A percentile compares a stretch with the other conserved stretches of the same genome.
phyloP scores from a whole-genome alignment of 2,329 filamentous ascomycete species.

The Fusarium ramigenum region DNA sequence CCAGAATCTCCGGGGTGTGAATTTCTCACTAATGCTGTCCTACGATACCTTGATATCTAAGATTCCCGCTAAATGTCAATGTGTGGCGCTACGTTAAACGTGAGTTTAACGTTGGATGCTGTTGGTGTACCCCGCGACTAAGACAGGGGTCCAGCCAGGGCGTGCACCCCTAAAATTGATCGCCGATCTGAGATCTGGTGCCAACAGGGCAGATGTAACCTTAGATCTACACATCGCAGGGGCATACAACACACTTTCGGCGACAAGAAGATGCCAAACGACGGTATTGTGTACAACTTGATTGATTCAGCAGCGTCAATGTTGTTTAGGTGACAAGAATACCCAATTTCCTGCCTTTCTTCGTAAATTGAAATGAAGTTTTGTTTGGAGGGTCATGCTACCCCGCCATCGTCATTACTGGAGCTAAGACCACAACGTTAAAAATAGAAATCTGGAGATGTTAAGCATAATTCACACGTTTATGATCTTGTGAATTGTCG shows the following conservation, averaged over 20 bases:
- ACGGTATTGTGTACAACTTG: accelerated
- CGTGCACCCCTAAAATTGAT: not conserved
- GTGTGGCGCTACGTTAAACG: not conserved
- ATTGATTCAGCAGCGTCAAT: accelerated
- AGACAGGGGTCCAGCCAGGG: not conserved
- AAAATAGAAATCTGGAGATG: not conserved
- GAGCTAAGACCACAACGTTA: not conserved
- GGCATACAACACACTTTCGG: not conserved
- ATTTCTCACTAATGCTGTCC: not conserved
- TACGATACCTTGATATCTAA: not conserved
- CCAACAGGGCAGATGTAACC: not conserved
- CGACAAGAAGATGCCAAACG: not conserved
- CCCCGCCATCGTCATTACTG: not conserved
- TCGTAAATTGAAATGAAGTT: not conserved
- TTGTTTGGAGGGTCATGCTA: not conserved
- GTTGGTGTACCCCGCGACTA: not conserved
- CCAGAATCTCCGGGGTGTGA: not conserved
- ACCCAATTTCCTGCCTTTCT: too few species aligned
- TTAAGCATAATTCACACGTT: not conserved
- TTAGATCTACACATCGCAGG: accelerated
- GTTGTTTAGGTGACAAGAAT: accelerated
- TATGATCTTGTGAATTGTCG: not conserved
- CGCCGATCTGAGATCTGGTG: not conserved
- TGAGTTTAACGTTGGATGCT: not conserved
- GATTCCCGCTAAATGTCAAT: too few species aligned